Evolutionary conservation across 371 early-diverging fungal genomes (phyloP).

Genomic region (Smittium culicis): DNA sequence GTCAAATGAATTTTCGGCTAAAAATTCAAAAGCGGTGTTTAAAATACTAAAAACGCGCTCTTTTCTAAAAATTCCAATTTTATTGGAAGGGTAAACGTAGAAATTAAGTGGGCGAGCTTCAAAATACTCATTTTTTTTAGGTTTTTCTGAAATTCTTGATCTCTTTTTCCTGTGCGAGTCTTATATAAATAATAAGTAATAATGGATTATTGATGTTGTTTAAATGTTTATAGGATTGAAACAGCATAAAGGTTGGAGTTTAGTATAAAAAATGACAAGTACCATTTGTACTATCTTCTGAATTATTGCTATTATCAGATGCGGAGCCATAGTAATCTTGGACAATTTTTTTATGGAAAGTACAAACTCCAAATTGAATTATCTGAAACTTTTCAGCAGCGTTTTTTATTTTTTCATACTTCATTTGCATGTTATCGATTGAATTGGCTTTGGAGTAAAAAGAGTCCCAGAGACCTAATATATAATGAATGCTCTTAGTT

Average conservation of each 20-base stretch:
- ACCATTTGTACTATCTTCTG: no score
- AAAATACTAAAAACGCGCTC: constrained; percentile 50
- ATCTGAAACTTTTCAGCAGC: constrained; percentile 45
- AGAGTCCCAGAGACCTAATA: constrained; percentile 9
- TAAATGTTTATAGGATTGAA: no score
- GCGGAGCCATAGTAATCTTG: no score
- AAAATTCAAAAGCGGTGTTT: constrained; percentile 61
- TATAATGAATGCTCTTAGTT: constrained; percentile 11
- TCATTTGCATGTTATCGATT: constrained; percentile 40
- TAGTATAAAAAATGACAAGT: no score
- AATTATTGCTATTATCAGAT: no score
- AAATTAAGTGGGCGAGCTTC: constrained; percentile 74
- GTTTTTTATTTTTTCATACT: constrained; percentile 46
- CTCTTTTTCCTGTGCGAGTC: no score
- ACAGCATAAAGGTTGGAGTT: no score
- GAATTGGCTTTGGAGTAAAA: constrained; percentile 10
- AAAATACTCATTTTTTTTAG: constrained; percentile 38
- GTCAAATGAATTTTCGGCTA: constrained; percentile 59
- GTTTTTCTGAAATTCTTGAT: no score
- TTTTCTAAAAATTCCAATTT: constrained; percentile 40
- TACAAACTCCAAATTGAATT: constrained; percentile 68
- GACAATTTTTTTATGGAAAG: constrained; percentile 54
- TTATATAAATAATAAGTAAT: no score
- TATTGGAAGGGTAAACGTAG: constrained; percentile 64
- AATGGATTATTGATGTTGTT: no score